A percentile compares a stretch with the other conserved stretches of the same genome.
phyloP scores from a whole-genome alignment of 2,329 filamentous ascomycete genomes.

The Diaporthe aspalathi region DNA sequence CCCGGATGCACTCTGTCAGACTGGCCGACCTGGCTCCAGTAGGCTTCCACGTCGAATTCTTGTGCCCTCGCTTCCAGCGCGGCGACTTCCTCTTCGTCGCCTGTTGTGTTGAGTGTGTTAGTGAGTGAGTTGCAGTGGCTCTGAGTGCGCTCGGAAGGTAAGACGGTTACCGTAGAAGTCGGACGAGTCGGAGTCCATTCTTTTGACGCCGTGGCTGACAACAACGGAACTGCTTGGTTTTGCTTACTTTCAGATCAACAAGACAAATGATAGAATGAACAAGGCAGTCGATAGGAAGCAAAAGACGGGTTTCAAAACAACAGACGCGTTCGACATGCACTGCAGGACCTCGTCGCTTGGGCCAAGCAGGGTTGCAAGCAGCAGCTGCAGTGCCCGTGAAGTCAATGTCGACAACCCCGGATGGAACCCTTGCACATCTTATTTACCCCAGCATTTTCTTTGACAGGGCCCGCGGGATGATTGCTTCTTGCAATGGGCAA shows the following conservation, averaged over 20 bases:
- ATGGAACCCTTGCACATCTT: background rate
- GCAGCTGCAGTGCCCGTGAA: slow-evolving; percentile 16
- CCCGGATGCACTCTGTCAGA: slow-evolving; percentile 26
- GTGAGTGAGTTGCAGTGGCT: slow-evolving; percentile 32
- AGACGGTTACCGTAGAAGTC: slow-evolving; percentile 65
- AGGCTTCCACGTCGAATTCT: slow-evolving; percentile 59
- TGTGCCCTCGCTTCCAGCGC: slow-evolving; percentile 62
- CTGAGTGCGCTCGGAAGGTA: slow-evolving; percentile 19
- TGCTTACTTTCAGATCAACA: background rate
- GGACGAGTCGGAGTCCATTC: slow-evolving; percentile 59
- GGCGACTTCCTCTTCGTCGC: slow-evolving; percentile 62
- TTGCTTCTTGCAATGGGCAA: background rate
- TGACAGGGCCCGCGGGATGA: background rate
- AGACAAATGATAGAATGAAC: background rate
- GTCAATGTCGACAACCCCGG: slow-evolving; percentile 9
- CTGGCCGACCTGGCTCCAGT: slow-evolving; percentile 43
- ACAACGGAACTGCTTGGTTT: background rate
- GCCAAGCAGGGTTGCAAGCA: slow-evolving; percentile 26
- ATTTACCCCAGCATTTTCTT: background rate
- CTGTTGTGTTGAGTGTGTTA: slow-evolving; percentile 56
- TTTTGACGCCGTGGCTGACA: background rate
- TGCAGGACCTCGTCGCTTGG: slow-evolving; percentile 12
- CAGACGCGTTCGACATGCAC: slow-evolving; percentile 15
- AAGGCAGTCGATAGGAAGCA: background rate
- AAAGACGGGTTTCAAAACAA: background rate